Conservation (phyloP, 208 protist genomes). For the Leishmania major region DNA sequence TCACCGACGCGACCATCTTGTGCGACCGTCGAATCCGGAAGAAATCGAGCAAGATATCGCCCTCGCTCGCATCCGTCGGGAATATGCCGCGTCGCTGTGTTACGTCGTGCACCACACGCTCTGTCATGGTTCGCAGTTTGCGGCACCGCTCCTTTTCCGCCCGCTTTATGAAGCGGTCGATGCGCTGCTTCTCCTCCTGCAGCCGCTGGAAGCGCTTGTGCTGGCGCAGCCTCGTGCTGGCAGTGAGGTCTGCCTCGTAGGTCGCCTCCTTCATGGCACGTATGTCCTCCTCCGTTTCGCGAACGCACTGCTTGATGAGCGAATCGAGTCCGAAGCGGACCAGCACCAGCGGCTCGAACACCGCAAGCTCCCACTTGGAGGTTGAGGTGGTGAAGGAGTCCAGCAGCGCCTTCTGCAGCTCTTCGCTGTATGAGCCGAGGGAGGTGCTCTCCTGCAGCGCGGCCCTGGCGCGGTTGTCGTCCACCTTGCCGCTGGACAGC, state of each 20-base stretch:
- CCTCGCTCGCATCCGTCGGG: constrained; percentile 12
- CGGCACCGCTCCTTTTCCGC: constrained; percentile 44
- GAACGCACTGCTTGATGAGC: constrained; percentile 61
- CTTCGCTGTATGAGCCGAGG: constrained; percentile 43
- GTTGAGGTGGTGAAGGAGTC: constrained; percentile 54
- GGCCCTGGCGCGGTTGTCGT: constrained; percentile 41
- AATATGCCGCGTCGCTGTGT: constrained; percentile 26
- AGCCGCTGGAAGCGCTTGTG: constrained; percentile 60
- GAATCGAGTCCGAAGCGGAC: constrained; percentile 66
- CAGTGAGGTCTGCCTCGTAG: constrained; percentile 20
- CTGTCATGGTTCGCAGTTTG: constrained; percentile 51
- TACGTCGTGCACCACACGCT: constrained; percentile 48
- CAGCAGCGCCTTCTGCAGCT: constrained; percentile 62
- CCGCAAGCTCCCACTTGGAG: constrained; percentile 65
- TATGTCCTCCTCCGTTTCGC: constrained; percentile 71
- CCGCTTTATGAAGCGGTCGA: constrained; percentile 45
- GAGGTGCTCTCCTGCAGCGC: constrained; percentile 38
- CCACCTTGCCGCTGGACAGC: constrained; percentile 63
- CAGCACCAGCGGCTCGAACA: constrained; percentile 72
- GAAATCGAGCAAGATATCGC: constrained; percentile 28
- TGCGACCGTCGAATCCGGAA: constrained; percentile 48
- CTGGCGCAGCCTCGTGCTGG: constrained; percentile 47
- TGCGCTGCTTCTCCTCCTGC: constrained; percentile 53
- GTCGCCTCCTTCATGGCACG: constrained; percentile 48
- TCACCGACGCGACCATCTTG: constrained; percentile 61